A percentile compares a stretch with the other conserved stretches of the same genome.
Evolutionary conservation across 257 asterid genomes (phyloP).

Genomic region (Avicennia marina): DNA sequence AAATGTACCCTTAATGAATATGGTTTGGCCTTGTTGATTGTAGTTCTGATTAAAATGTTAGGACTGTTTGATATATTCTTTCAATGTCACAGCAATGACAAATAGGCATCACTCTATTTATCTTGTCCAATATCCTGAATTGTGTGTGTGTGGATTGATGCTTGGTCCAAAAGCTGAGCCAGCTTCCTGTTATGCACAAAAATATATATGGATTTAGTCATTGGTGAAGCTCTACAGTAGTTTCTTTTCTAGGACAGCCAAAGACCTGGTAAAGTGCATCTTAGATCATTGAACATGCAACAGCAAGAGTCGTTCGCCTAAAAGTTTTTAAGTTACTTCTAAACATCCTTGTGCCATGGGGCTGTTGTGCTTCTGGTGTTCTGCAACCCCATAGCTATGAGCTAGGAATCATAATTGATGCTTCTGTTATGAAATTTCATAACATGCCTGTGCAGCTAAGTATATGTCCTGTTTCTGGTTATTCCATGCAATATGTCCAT

Average conservation of each 20-base stretch:
- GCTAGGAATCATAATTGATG: neutral
- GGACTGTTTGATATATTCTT: neutral
- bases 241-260: neutral
- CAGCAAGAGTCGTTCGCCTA: neutral
- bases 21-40: neutral
- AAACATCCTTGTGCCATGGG: neutral
- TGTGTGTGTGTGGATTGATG: neutral
- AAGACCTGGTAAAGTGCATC: neutral
- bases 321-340: neutral
- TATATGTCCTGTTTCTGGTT: neutral
- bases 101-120: neutral
- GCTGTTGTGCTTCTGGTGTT: neutral
- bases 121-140: neutral
- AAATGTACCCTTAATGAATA: neutral
- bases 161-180: neutral
- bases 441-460: neutral
- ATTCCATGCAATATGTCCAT: neutral
- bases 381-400: neutral
- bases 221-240: neutral
- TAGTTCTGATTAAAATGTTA: neutral
- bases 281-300: neutral
- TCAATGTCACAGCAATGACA: neutral
- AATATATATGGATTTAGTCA: neutral
- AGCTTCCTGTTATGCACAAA: neutral
- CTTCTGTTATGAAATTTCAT: slow-evolving; percentile 8